Evolutionary conservation across 1,284 basidiomycete species (phyloP), one percentile per base, ranked within the genome.

Genomic region (Fomitopsis betulina): DNA sequence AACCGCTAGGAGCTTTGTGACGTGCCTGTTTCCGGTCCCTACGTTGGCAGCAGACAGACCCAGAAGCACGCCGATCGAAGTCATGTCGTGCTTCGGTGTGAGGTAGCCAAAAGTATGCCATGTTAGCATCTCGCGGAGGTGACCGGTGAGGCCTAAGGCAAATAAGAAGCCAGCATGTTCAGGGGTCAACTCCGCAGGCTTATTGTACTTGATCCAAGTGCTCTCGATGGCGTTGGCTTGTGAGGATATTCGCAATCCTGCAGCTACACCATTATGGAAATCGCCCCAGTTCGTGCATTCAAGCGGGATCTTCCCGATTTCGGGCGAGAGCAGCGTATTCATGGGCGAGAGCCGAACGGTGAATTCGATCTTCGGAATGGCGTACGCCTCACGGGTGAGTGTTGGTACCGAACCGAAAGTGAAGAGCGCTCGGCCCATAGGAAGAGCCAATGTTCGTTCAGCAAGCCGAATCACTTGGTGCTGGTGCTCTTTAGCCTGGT

Each of bases 231-330:
- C 85, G 55, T 79, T 76, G n/a, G 88, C 83, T n/a, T 86, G 82
- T 0, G 90, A 85, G 0, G 89, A 86, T 54, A 95, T 86, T 5
- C 91, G 86, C 57, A 99, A 74, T 1, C 91, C 96, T 1, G 94
- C 91, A 1, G 95, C 93, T 0, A 97, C 96, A 17, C 97, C 97
- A 62, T 97, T 96, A 74, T 99, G 96, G 73, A 99, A 99, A 60
- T 95, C 91, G 17, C 94, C 94, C 97, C 96, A 99, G 58, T 83
- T 85, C 9, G 86, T 73, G 39, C 86, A 87, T 45, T 96, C 95
- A 3, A 71, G 64, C 5, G 82, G 76, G 57, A 91, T 81, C 69
- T 86, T 89, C 40, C 85, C 85, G 27, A 73, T 64, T 60, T 92
- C 89, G 0, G 87, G 83, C 2, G 79, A 70, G 39, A 91, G 79